Percentiles rank a stretch among this genome's conserved stretches.
Evolutionary conservation across 129 eudicot species (phyloP).

Genomic region (Centaurea solstitialis): DNA sequence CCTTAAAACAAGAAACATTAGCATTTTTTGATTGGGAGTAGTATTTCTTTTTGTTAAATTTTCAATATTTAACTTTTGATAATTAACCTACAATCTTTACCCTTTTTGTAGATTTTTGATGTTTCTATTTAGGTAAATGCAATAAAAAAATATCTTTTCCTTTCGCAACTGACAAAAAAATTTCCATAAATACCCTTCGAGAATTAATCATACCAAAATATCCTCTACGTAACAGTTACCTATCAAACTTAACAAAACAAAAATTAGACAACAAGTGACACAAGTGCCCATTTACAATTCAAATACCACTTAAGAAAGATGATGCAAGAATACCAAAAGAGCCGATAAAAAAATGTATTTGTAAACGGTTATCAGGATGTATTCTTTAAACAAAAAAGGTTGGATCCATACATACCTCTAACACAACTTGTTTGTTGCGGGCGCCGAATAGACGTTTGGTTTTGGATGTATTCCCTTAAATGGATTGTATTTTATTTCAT

Average conservation of each 20-base stretch:
- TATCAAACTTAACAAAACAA: no score
- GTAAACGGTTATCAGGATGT: not conserved
- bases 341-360: not conserved
- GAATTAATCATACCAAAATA: not conserved
- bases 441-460: not conserved
- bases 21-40: no score
- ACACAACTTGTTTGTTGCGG: slow-evolving; percentile 23
- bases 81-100: not conserved
- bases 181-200: not conserved
- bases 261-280: not conserved
- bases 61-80: no score
- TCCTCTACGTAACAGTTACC: not conserved
- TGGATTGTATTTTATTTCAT: not conserved
- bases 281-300: not conserved
- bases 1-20: no score
- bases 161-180: not conserved
- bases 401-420: not conserved
- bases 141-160: not conserved
- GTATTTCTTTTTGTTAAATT: no score
- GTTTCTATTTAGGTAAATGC: not conserved
- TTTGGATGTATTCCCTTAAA: slow-evolving; percentile 2
- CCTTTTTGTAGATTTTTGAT: not conserved
- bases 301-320: not conserved
- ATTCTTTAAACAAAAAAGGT: slow-evolving; percentile 1
- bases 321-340: not conserved